phyloP scores from a whole-genome alignment of 2,329 filamentous ascomycete species.

The Metarhizium sp. region DNA sequence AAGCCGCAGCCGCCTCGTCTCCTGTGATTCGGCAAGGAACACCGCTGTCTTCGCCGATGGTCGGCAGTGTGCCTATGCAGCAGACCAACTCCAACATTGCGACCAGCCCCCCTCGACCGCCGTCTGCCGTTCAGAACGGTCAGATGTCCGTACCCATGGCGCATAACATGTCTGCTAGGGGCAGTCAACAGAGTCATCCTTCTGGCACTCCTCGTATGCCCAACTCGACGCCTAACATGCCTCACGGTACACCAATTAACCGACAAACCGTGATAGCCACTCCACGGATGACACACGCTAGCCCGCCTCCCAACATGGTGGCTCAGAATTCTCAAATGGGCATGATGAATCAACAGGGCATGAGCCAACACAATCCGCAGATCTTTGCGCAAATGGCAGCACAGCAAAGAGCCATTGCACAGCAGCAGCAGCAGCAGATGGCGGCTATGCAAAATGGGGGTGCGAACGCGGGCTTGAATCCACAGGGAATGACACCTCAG shows the following conservation, averaged over 20 bases:
- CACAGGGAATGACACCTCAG: constrained; percentile 25
- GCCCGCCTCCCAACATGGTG: constrained; percentile 52
- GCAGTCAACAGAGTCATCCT: constrained; percentile 57
- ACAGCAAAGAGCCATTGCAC: constrained; percentile 36
- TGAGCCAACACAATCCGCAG: constrained; percentile 28
- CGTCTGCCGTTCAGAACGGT: constrained; percentile 54
- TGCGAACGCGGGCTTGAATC: constrained; percentile 26
- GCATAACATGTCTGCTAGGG: constrained; percentile 52
- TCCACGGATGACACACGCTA: constrained; percentile 54
- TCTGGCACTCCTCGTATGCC: constrained; percentile 55
- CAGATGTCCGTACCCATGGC: constrained; percentile 52
- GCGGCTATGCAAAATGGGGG: constrained; percentile 29
- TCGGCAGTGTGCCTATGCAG: constrained; percentile 54
- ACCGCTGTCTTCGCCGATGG: constrained; percentile 57
- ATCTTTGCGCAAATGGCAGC: constrained; percentile 36
- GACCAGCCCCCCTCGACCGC: constrained; percentile 55
- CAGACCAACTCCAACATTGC: constrained; percentile 59
- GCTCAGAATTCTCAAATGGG: constrained; percentile 46
- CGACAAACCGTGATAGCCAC: constrained; percentile 43
- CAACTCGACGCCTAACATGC: constrained; percentile 50
- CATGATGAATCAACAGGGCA: constrained; percentile 41
- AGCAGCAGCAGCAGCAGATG: constrained; percentile 37
- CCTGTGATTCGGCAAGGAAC: constrained; percentile 55
- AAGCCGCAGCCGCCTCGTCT: constrained; percentile 53
- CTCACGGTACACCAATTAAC: constrained; percentile 49